Evolutionary conservation across 108 stramenopile species (phyloP).

Genomic region (Stephanodiscus minutulus): DNA sequence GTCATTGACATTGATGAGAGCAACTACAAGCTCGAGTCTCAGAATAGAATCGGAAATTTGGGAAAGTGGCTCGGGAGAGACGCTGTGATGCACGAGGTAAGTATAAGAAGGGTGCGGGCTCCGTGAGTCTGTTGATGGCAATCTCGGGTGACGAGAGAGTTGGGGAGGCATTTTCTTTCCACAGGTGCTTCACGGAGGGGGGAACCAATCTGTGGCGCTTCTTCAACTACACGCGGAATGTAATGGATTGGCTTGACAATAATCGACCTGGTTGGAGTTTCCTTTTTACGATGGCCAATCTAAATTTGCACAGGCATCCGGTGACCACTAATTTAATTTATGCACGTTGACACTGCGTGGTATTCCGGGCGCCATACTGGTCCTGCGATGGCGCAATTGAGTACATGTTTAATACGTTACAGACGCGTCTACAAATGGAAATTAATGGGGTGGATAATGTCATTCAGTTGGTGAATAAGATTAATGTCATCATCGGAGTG

Average conservation of each 20-base stretch:
- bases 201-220: conserved; percentile 20
- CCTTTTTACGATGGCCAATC: conserved; percentile 33
- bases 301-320: conserved; percentile 34
- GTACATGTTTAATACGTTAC: conserved; percentile 36
- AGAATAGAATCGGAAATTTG: neutral
- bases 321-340: conserved; percentile 17
- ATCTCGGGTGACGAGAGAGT: conserved; percentile 9
- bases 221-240: conserved; percentile 15
- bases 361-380: conserved; percentile 39
- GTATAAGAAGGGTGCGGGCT: conserved; percentile 15
- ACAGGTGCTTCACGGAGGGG: conserved; percentile 7
- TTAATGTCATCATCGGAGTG: conserved; percentile 25
- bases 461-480: conserved; percentile 16
- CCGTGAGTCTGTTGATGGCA: conserved; percentile 22
- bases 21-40: neutral
- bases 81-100: neutral
- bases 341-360: conserved; percentile 15
- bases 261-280: conserved; percentile 9
- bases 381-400: conserved; percentile 41
- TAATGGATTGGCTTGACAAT: conserved; percentile 1
- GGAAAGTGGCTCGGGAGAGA: neutral
- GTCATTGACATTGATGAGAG: neutral
- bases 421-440: conserved; percentile 9
- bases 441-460: neutral
- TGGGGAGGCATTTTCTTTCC: conserved; percentile 8